Evolutionary conservation across 73 alveolate species (phyloP).

Genomic region (Paramecium biaurelia): DNA sequence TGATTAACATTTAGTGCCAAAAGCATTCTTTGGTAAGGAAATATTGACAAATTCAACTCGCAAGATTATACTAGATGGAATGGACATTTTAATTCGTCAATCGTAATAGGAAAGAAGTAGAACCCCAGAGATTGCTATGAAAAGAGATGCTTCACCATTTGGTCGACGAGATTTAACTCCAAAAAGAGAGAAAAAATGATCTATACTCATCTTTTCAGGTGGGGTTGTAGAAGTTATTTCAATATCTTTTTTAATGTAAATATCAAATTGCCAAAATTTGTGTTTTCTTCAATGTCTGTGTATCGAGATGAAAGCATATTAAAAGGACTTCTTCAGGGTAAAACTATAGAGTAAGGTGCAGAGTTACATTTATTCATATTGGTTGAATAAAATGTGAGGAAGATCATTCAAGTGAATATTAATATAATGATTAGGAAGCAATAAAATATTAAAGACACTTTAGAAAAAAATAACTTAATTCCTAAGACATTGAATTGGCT

Average conservation of each 20-base stretch:
- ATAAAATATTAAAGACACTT: constrained; percentile 3
- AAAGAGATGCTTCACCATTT: neutral
- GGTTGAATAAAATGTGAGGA: constrained; percentile 18
- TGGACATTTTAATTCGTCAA: neutral
- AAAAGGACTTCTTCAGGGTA: neutral
- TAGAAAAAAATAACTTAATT: neutral
- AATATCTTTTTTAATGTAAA: constrained; percentile 48
- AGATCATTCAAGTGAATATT: neutral
- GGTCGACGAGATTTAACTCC: constrained; percentile 1
- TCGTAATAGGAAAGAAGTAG: neutral
- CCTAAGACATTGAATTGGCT: neutral
- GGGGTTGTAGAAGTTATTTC: constrained; percentile 33
- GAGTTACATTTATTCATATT: neutral
- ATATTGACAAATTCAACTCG: neutral
- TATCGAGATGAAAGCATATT: constrained; percentile 27
- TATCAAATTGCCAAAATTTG: constrained; percentile 42
- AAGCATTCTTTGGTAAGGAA: constrained; percentile 4
- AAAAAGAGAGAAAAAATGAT: constrained; percentile 3
- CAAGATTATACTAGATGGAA: neutral
- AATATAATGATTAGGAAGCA: neutral
- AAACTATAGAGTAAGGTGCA: neutral
- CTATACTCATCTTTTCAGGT: neutral
- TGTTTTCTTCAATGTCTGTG: neutral
- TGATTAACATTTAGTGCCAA: neutral
- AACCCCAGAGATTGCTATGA: neutral